Base-by-base conservation (phyloP, 345 rosid species). In the Populus euphratica region DNA sequence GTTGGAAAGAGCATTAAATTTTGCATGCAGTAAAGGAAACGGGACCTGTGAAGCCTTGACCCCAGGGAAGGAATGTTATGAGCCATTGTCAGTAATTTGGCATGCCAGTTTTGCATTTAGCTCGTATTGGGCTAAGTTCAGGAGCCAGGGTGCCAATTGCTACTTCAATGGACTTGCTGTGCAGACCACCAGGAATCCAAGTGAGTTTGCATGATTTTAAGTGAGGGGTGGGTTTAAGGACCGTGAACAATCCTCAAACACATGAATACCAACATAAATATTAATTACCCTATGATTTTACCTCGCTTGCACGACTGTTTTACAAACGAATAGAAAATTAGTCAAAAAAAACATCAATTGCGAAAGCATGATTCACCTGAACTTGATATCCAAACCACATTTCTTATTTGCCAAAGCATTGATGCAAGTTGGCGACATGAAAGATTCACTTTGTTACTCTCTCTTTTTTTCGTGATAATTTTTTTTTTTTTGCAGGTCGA, bases 101-200 rank as follows among this genome's bases (percentile, higher is more conserved):
- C 94, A 89, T 12, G 91, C 96, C 5, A 91, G 89, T 76, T 93
- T 86, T 35, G 98, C 98, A 0, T 93, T 93, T 75, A 91, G 94
- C 84, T 88, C 96, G 0, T 88, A 89, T 38, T 90, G 94, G 96
- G 85, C 94, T 13, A 78, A 81, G 76, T 90, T 86, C 73, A 78
- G 88, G 77, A 87, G 77, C 79, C 80, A 39, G 44, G 93, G 93
- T 16, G 90, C 88, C 35, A 85, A 50, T 35, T 93, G 98, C 88
- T 85, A 82, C 89, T 91, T 91, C 81, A 83, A 87, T 80, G 97
- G 98, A 59, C 84, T 91, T 65, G 94, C 92, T 0, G 81, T 77
- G 65, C 89, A 89, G 82, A 91, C 92, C 43, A 84, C 81, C 4
- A 75, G n/a, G 5, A 68, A 90, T 80, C 98, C 98, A n/a, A 89